Evolutionary conservation across 495 filamentous ascomycete genomes (phyloP).

Genomic region (Penicillium samsonianum): DNA sequence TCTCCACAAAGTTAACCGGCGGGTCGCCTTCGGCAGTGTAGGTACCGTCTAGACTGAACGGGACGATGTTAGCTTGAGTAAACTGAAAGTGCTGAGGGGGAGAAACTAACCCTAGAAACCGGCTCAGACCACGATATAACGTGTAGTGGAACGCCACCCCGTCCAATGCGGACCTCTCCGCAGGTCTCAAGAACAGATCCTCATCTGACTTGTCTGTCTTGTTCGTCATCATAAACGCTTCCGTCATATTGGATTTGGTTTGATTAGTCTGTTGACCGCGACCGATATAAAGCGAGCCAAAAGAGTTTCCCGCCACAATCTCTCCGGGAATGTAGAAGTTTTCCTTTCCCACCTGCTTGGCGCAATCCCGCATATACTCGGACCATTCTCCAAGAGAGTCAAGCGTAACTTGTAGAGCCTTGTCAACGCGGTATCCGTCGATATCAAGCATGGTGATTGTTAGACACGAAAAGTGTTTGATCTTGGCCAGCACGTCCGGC

Average conservation of each 20-base stretch:
- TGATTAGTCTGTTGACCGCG: slow-evolving; percentile 38
- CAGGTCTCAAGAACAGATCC: slow-evolving; percentile 31
- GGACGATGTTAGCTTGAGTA: neutral
- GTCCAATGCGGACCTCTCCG: slow-evolving; percentile 42
- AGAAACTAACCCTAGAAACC: slow-evolving; percentile 42
- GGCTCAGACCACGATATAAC: slow-evolving; percentile 45
- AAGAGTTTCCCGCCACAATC: slow-evolving; percentile 42
- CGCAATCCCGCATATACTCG: slow-evolving; percentile 43
- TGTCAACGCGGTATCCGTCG: slow-evolving; percentile 53
- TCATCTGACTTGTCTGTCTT: slow-evolving; percentile 20
- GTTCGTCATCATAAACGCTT: slow-evolving; percentile 28
- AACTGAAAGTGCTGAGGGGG: neutral
- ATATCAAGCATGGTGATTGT: slow-evolving; percentile 49
- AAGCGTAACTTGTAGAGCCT: slow-evolving; percentile 48
- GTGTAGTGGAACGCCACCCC: slow-evolving; percentile 49
- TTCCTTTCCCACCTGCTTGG: slow-evolving; percentile 40
- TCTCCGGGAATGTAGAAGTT: slow-evolving; percentile 54
- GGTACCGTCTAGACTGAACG: slow-evolving; percentile 39
- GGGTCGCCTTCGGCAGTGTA: slow-evolving; percentile 41
- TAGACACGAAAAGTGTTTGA: slow-evolving; percentile 41
- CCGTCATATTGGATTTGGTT: slow-evolving; percentile 23
- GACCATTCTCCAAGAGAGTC: slow-evolving; percentile 49
- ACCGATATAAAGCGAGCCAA: slow-evolving; percentile 39
- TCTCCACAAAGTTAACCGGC: slow-evolving; percentile 43
- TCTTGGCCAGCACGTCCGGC: slow-evolving; percentile 36